Evolutionary conservation across 768 basidiomycete genomes (phyloP).

Genomic region (Mycena amicta): DNA sequence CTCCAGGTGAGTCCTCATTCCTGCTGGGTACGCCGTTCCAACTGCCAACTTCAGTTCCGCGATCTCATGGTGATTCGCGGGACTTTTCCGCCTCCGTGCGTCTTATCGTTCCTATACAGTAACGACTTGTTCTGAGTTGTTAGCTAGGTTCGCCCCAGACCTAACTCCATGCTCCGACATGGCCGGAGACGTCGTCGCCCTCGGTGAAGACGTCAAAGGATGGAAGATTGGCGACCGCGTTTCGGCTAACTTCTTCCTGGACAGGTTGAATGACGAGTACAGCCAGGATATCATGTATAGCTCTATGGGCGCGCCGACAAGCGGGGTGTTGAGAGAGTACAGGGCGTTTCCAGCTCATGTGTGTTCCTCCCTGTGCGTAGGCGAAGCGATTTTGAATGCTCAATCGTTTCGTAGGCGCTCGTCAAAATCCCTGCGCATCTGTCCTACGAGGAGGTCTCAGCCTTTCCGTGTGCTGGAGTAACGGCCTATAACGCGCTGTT

Average conservation of each 20-base stretch:
- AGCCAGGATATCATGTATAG: slow-evolving; percentile 32
- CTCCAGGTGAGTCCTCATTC: slow-evolving; percentile 46
- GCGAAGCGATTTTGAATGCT: too few relatives aligned
- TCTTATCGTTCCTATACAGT: too few relatives aligned
- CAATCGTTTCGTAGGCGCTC: too few relatives aligned
- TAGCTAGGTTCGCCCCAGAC: slow-evolving; percentile 23
- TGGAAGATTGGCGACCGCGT: slow-evolving; percentile 62
- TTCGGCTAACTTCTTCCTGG: slow-evolving; percentile 52
- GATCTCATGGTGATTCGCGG: slow-evolving; percentile 47
- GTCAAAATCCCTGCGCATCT: slow-evolving; percentile 58
- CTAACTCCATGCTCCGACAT: slow-evolving; percentile 50
- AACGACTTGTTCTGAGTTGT: too few relatives aligned
- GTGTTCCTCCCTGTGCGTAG: too few relatives aligned
- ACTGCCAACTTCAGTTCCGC: slow-evolving; percentile 46
- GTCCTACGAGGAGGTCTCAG: slow-evolving; percentile 65
- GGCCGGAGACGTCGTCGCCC: slow-evolving; percentile 57
- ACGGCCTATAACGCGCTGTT: slow-evolving; percentile 52
- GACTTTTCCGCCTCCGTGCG: slow-evolving; percentile 38
- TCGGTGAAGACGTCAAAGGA: slow-evolving; percentile 43
- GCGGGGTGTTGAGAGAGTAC: slow-evolving; percentile 59
- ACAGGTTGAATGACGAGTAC: slow-evolving; percentile 49
- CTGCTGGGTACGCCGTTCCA: too few relatives aligned
- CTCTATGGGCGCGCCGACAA: slow-evolving; percentile 45
- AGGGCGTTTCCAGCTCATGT: slow-evolving; percentile 49
- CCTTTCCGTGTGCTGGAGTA: slow-evolving; percentile 58